Percentiles rank a stretch among this genome's conserved stretches.
Evolutionary conservation across 495 filamentous ascomycete species (phyloP).

Genomic region (Massariosphaeria phaeospora): DNA sequence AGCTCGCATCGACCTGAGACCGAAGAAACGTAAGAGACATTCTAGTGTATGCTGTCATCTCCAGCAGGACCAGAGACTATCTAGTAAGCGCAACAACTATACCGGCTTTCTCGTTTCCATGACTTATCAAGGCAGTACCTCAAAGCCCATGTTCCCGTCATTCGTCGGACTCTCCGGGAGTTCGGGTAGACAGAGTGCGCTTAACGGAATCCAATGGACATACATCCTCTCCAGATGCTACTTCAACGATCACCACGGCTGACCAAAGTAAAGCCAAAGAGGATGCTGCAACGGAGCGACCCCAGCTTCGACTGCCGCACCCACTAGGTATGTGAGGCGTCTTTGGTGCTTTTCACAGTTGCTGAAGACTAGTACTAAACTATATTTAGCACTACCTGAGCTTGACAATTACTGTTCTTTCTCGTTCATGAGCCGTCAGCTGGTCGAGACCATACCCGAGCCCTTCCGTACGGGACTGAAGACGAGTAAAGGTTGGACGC

Average conservation of each 20-base stretch:
- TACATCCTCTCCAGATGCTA: neutral
- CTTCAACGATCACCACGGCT: neutral
- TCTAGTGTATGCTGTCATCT: neutral
- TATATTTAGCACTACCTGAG: neutral
- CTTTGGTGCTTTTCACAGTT: neutral
- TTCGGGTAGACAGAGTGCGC: neutral
- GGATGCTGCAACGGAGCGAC: neutral
- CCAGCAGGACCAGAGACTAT: neutral
- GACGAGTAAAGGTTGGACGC: constrained; percentile 1
- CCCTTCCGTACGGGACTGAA: neutral
- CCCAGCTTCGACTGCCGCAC: neutral
- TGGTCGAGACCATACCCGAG: neutral
- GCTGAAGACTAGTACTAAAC: neutral
- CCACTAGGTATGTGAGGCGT: neutral
- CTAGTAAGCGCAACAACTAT: neutral
- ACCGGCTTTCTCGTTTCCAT: neutral
- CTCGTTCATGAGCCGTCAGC: neutral
- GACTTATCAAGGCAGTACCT: neutral
- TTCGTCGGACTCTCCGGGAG: neutral
- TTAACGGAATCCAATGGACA: no score
- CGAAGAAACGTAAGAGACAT: neutral
- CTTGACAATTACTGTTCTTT: neutral
- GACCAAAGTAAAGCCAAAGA: neutral
- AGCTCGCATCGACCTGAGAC: neutral
- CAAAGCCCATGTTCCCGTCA: neutral